phyloP scores from a whole-genome alignment of 2,329 filamentous ascomycete species.

The Westerdykella aurantiaca region DNA sequence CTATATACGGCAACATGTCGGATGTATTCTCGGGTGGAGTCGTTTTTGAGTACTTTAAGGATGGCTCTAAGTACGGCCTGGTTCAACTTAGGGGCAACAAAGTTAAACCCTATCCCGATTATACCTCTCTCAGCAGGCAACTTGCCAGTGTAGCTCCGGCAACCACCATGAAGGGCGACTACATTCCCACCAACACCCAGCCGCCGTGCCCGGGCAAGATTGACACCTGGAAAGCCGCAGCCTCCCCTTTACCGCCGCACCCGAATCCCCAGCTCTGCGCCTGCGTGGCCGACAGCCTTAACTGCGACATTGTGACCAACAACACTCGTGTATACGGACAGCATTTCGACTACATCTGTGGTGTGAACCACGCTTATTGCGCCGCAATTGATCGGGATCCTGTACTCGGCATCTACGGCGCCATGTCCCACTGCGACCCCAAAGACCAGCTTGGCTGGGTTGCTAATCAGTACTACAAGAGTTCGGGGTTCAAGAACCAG shows the following conservation, averaged over 20 bases:
- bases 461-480: slow-evolving; percentile 63
- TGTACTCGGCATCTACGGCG: slow-evolving; percentile 63
- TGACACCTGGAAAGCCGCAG: slow-evolving; percentile 62
- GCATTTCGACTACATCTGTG: slow-evolving; percentile 72
- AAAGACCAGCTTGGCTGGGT: slow-evolving; percentile 67
- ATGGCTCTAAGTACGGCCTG: slow-evolving; percentile 82
- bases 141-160: slow-evolving; percentile 62
- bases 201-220: slow-evolving; percentile 64
- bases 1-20: slow-evolving; percentile 82
- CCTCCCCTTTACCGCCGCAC: slow-evolving; percentile 67
- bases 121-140: slow-evolving; percentile 62
- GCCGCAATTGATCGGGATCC: slow-evolving; percentile 62
- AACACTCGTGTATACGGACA: slow-evolving; percentile 54
- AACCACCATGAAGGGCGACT: slow-evolving; percentile 58
- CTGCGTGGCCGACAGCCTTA: slow-evolving; percentile 72
- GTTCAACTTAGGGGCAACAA: slow-evolving; percentile 55
- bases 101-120: slow-evolving; percentile 64
- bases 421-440: slow-evolving; percentile 68
- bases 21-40: slow-evolving; percentile 89
- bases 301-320: slow-evolving; percentile 63
- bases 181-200: slow-evolving; percentile 64
- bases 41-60: slow-evolving; percentile 97
- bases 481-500: slow-evolving; percentile 40
- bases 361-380: slow-evolving; percentile 51
- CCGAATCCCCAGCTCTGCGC: slow-evolving; percentile 74